These are phyloP conservation scores for Psilocybe azurescens DNA, from an alignment of 768 basidiomycete genomes.

Conservation along the genomic window DNA sequence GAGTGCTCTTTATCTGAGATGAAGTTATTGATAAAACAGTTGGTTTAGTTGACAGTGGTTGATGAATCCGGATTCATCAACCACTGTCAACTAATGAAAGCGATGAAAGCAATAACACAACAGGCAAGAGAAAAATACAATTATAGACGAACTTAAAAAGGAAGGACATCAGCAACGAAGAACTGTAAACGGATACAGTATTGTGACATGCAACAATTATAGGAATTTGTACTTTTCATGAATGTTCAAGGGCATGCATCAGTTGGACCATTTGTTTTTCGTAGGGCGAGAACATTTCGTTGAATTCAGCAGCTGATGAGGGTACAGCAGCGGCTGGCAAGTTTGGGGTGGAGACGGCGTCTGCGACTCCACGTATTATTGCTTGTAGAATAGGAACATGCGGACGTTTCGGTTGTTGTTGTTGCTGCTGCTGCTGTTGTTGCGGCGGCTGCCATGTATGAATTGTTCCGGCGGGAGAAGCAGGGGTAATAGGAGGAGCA, in stretches of 20 bases:
- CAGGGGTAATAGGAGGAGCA: not conserved
- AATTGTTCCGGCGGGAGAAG: not conserved
- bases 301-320: conserved; percentile 24
- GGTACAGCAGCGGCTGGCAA: conserved; percentile 5
- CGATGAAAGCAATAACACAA: not conserved
- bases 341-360: conserved; percentile 16
- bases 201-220: not conserved
- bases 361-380: conserved; percentile 25
- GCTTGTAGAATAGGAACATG: conserved; percentile 7
- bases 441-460: not conserved
- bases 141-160: not conserved
- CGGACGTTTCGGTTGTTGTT: not conserved
- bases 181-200: not conserved
- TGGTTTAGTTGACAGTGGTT: not conserved
- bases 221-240: not conserved
- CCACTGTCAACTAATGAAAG: not conserved
- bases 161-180: not conserved
- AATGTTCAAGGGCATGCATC: conserved; percentile 16
- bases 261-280: conserved; percentile 19
- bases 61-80: too few species aligned
- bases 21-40: not conserved
- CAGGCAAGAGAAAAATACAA: not conserved
- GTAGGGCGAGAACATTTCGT: conserved; percentile 25
- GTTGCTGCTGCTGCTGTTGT: not conserved
- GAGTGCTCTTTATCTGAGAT: not conserved